Percentiles rank a stretch among this genome's conserved stretches.
phyloP scores from a whole-genome alignment of 441 rosid genomes.

The California macrophylla region DNA sequence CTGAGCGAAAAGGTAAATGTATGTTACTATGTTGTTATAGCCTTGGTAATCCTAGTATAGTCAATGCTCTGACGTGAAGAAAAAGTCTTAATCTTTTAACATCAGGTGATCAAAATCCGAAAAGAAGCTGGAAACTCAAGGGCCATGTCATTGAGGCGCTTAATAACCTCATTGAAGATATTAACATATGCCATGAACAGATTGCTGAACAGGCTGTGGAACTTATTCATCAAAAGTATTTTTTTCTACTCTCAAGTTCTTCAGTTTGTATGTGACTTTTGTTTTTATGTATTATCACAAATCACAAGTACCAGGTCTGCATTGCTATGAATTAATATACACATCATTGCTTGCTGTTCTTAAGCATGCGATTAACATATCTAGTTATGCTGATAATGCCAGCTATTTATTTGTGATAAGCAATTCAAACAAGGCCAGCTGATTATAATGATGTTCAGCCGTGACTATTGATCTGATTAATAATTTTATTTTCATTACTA shows the following conservation, averaged over 20 bases:
- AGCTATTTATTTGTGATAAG: not conserved
- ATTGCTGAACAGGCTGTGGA: conserved; percentile 21
- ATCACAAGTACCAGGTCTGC: not conserved
- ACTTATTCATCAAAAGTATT: conserved; percentile 23
- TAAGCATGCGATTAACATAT: not conserved
- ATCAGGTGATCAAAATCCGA: conserved; percentile 10
- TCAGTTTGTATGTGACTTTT: not conserved
- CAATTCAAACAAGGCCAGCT: not conserved
- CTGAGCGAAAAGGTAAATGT: conserved; percentile 14
- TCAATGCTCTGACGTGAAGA: not conserved
- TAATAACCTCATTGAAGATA: conserved; percentile 22
- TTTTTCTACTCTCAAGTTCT: not conserved
- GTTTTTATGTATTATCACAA: not conserved
- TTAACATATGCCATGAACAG: conserved; percentile 17
- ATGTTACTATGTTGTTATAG: not conserved
- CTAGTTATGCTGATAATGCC: not conserved
- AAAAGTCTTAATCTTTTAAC: not conserved
- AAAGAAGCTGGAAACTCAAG: conserved; percentile 16
- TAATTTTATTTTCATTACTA: not conserved
- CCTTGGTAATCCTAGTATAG: not conserved
- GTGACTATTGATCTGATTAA: too few species aligned
- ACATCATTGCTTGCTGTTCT: not conserved
- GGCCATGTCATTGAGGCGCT: conserved; percentile 10
- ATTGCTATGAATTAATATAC: not conserved
- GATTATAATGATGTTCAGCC: not conserved